Conservation (phyloP, 257 asterid species). For the Verbascum thapsus region DNA sequence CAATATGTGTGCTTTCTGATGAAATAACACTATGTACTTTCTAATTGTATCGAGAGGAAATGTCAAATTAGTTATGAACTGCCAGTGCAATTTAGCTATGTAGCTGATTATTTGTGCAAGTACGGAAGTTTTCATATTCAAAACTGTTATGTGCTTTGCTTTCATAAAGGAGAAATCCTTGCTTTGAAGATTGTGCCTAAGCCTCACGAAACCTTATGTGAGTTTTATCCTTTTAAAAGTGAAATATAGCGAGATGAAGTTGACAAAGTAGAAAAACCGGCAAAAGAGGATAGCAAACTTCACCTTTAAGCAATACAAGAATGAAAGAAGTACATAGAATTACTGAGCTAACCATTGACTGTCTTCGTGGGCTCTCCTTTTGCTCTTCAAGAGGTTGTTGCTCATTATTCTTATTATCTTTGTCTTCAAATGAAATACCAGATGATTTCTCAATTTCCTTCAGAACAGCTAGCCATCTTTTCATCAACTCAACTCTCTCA, state of each 20-base stretch:
- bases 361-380: constrained; percentile 71
- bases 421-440: constrained; percentile 49
- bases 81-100: not conserved
- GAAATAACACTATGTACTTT: too few species aligned
- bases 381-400: constrained; percentile 61
- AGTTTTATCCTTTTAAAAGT: not conserved
- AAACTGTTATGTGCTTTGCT: not conserved
- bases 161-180: constrained; percentile 18
- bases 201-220: not conserved
- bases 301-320: constrained; percentile 2
- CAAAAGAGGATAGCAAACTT: not conserved
- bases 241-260: constrained; percentile 13
- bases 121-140: not conserved
- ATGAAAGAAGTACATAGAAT: constrained; percentile 10
- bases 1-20: too few species aligned
- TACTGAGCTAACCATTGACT: constrained; percentile 58
- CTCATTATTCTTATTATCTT: constrained; percentile 52
- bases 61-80: too few species aligned
- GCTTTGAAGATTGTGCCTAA: constrained; percentile 9
- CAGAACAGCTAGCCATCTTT: constrained; percentile 81
- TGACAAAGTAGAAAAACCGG: constrained; percentile 20
- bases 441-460: constrained; percentile 57
- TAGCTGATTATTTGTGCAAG: constrained; percentile 14
- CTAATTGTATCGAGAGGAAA: too few species aligned
- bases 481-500: constrained; percentile 80